These are phyloP conservation scores for Hypoxylon sp. DNA, from an alignment of 2,329 filamentous ascomycete species.

Conservation along the genomic window DNA sequence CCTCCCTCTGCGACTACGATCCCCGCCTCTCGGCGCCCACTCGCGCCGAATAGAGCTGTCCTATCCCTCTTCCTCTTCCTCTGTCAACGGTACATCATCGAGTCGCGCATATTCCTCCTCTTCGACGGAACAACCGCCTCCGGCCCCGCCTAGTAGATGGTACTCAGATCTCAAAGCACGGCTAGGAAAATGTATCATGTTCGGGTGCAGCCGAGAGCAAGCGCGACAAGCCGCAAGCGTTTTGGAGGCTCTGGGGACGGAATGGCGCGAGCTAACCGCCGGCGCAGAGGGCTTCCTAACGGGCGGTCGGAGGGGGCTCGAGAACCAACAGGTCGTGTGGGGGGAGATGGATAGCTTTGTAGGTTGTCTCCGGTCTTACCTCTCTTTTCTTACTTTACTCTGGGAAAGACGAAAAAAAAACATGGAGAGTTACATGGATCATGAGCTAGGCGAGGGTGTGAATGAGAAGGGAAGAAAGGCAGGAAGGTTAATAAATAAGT, in stretches of 20 bases:
- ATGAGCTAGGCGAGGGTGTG: neutral
- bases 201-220: slow-evolving; percentile 75
- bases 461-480: slow-evolving; percentile 59
- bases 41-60: slow-evolving; percentile 1
- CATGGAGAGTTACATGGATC: neutral
- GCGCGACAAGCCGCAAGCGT: slow-evolving; percentile 70
- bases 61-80: neutral
- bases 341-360: slow-evolving; percentile 82
- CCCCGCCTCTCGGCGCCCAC: slow-evolving; percentile 32
- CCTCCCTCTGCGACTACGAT: slow-evolving; percentile 2
- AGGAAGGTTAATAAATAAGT: slow-evolving; percentile 62
- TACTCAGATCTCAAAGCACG: slow-evolving; percentile 76
- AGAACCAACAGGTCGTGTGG: slow-evolving; percentile 49
- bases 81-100: neutral
- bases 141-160: slow-evolving; percentile 70
- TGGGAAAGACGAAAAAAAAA: neutral
- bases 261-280: slow-evolving; percentile 71
- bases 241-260: slow-evolving; percentile 70
- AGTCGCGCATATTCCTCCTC: slow-evolving; percentile 19
- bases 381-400: slow-evolving; percentile 3
- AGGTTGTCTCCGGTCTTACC: slow-evolving; percentile 43
- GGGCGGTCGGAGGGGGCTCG: slow-evolving; percentile 43
- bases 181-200: slow-evolving; percentile 81
- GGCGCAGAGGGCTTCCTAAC: slow-evolving; percentile 52
- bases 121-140: neutral